Percentiles rank a stretch among this genome's conserved stretches.
Evolutionary conservation across 1,284 basidiomycete genomes (phyloP).

Genomic region (Mycena sp.): DNA sequence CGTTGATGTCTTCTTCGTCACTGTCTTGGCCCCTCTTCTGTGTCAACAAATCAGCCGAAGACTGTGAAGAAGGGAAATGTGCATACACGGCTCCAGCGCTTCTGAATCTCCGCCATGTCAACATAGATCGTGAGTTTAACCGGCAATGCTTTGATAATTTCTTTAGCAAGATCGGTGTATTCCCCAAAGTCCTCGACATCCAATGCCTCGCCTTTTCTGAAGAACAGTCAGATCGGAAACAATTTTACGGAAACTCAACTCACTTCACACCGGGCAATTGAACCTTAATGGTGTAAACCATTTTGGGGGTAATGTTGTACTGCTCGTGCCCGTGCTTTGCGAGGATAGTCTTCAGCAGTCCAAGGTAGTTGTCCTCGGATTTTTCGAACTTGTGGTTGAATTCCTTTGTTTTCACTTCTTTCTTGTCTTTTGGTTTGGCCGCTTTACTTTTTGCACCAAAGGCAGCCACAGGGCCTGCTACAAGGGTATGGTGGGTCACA

Average conservation of each 20-base stretch:
- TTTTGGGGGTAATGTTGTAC: too few species aligned
- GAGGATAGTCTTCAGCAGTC: too few species aligned
- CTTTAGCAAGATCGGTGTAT: slow-evolving; percentile 29
- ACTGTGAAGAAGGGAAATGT: not conserved
- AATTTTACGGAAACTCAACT: too few species aligned
- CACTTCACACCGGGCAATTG: too few species aligned
- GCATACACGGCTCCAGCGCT: slow-evolving; percentile 11
- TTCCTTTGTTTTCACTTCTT: too few species aligned
- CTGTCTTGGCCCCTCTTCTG: not conserved
- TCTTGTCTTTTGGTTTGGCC: too few species aligned
- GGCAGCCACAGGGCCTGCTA: not conserved
- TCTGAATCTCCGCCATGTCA: slow-evolving; percentile 30
- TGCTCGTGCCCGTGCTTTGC: too few species aligned
- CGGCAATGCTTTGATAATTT: slow-evolving; percentile 2
- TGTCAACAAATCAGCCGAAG: not conserved
- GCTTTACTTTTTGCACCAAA: not conserved
- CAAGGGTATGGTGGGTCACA: not conserved
- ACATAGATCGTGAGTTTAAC: slow-evolving; percentile 20
- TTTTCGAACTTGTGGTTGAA: not conserved
- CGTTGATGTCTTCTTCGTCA: not conserved
- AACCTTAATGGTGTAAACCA: too few species aligned
- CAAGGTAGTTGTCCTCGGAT: too few species aligned
- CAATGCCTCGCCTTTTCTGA: slow-evolving; percentile 21
- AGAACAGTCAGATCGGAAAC: not conserved
- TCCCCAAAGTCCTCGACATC: slow-evolving; percentile 28